Evolutionary conservation across 2,329 filamentous ascomycete species (phyloP).

Genomic region (Parasarocladium wereldwijsianum): DNA sequence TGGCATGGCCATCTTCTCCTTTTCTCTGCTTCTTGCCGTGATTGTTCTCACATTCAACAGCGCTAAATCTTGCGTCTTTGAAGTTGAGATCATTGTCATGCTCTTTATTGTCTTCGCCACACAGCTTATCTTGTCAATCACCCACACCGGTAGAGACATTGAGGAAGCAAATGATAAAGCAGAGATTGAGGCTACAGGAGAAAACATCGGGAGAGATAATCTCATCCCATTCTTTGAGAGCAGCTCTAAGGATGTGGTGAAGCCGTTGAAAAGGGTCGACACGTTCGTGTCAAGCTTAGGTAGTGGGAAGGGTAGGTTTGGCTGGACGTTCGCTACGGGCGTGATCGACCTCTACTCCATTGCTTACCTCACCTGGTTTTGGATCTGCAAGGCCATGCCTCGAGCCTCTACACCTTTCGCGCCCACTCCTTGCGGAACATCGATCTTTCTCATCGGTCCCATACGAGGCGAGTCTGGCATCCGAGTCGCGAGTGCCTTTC

Average conservation of each 20-base stretch:
- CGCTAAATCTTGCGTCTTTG: not conserved
- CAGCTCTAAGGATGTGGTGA: too few relatives aligned
- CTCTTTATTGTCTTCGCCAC: constrained; percentile 1
- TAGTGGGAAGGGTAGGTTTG: not conserved
- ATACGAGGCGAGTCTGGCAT: not conserved
- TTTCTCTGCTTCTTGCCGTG: not conserved
- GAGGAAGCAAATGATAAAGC: not conserved
- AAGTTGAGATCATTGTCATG: constrained; percentile 3
- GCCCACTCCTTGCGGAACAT: constrained; percentile 1
- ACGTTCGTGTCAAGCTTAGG: not conserved
- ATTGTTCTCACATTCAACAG: not conserved
- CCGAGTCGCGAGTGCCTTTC: not conserved
- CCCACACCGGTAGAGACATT: not conserved
- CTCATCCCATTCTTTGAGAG: too few relatives aligned
- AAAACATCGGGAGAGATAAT: too few relatives aligned
- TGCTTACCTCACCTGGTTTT: constrained; percentile 1
- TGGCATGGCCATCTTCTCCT: not conserved
- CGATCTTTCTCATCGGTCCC: constrained; percentile 1
- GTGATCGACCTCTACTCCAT: not conserved
- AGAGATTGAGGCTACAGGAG: too few relatives aligned
- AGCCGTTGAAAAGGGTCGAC: not conserved
- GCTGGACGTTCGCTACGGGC: not conserved
- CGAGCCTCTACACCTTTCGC: not conserved
- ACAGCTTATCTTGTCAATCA: not conserved
- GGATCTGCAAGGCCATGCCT: not conserved